phyloP scores from a whole-genome alignment of 2,329 filamentous ascomycete genomes.

The Xenosphaeropsis pyriputrescens region DNA sequence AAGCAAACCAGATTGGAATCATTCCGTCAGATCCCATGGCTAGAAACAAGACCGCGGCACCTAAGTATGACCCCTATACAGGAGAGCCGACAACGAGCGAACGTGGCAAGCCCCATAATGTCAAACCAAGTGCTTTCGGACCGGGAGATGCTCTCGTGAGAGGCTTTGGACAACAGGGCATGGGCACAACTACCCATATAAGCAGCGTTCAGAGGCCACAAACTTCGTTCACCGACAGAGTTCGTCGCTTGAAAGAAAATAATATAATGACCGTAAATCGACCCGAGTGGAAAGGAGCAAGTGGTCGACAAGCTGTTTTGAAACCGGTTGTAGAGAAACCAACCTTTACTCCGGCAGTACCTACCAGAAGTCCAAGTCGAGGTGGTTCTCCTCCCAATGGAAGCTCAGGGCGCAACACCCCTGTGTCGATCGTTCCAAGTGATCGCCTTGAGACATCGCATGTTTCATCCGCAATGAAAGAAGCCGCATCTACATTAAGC shows the following conservation, averaged over 20 bases:
- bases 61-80: slow-evolving; percentile 49
- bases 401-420: slow-evolving; percentile 6
- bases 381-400: slow-evolving; percentile 8
- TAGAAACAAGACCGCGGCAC: slow-evolving; percentile 5
- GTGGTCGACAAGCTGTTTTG: slow-evolving; percentile 50
- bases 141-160: slow-evolving; percentile 6
- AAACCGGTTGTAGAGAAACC: slow-evolving; percentile 48
- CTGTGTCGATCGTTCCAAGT: slow-evolving; percentile 11
- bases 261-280: slow-evolving; percentile 15
- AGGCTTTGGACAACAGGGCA: slow-evolving; percentile 3
- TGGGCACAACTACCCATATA: slow-evolving; percentile 11
- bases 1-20: slow-evolving; percentile 13
- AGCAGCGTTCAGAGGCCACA: slow-evolving; percentile 16
- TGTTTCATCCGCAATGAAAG: slow-evolving; percentile 8
- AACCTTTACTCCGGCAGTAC: slow-evolving; percentile 37
- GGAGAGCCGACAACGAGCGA: slow-evolving; percentile 47
- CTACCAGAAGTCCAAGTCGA: slow-evolving; percentile 31
- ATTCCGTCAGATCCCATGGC: slow-evolving; percentile 8
- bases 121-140: slow-evolving; percentile 35
- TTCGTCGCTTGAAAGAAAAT: slow-evolving; percentile 25
- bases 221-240: slow-evolving; percentile 27
- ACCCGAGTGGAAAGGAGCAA: slow-evolving; percentile 59
- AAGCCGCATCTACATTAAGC: background rate
- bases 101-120: slow-evolving; percentile 38
- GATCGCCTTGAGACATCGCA: slow-evolving; percentile 11